A percentile compares a stretch with the other conserved stretches of the same genome.
These are phyloP conservation scores for Collybia nuda DNA, from an alignment of 768 basidiomycete species.

Conservation along the genomic window DNA sequence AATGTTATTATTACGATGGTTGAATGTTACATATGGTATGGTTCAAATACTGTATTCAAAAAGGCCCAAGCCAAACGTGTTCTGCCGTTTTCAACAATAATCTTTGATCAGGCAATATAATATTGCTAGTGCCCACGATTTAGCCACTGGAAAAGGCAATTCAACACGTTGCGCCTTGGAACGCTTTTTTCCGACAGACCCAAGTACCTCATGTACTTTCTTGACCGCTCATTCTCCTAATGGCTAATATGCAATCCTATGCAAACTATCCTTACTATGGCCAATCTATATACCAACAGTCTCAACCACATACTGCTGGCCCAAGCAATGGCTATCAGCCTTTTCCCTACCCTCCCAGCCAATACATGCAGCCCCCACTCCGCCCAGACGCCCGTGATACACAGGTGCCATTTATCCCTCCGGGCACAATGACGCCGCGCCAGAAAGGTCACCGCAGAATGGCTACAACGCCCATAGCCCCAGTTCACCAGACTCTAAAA, in stretches of 20 bases:
- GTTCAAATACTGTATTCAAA: too few relatives aligned
- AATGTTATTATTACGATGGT: too few relatives aligned
- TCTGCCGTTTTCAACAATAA: too few relatives aligned
- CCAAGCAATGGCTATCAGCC: slow-evolving; percentile 38
- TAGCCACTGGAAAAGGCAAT: slow-evolving; percentile 25
- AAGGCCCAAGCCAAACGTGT: too few relatives aligned
- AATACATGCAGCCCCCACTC: slow-evolving; percentile 17
- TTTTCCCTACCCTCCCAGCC: slow-evolving; percentile 26
- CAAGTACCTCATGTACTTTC: slow-evolving; percentile 26
- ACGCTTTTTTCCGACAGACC: too few relatives aligned
- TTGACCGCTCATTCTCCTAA: slow-evolving; percentile 9
- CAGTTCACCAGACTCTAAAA: slow-evolving; percentile 37
- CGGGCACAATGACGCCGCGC: slow-evolving; percentile 19
- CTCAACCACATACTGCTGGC: slow-evolving; percentile 33
- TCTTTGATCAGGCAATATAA: too few relatives aligned
- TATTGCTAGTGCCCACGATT: too few relatives aligned
- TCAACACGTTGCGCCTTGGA: too few relatives aligned
- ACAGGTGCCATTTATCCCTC: slow-evolving; percentile 17
- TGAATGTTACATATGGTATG: too few relatives aligned
- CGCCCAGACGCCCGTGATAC: slow-evolving; percentile 16
- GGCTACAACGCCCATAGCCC: slow-evolving; percentile 20
- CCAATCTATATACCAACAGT: slow-evolving; percentile 42
- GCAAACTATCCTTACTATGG: slow-evolving; percentile 43
- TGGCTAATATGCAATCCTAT: slow-evolving; percentile 37
- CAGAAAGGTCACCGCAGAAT: slow-evolving; percentile 34